Base-by-base conservation (phyloP, 805 yeast species). In the Wickerhamomyces alni region DNA sequence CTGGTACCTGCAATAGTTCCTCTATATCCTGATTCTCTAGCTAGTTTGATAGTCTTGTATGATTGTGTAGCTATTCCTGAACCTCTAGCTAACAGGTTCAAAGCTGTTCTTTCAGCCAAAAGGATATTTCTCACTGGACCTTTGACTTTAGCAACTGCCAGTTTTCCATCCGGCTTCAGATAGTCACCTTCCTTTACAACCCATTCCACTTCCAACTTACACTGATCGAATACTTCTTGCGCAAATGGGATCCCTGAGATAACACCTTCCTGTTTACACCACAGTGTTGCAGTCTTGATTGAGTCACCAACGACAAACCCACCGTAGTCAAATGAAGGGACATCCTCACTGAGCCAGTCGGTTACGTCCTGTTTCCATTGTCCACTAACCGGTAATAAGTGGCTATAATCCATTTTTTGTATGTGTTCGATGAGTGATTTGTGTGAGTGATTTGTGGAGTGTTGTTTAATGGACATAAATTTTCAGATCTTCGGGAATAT, bases 1-100 rank as follows among this genome's bases (percentile, higher is more conserved):
- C 98, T 75, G 1, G 98, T 89, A 7, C 97, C 98, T 0, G 98
- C 97, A 57, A 89, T 87, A 18, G 82, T 72, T 0, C 98, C 98
- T 4, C 65, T 65, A 57, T 78, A 91, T 0, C 94, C 93, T 5
- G 73, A 63, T 31, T 72, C 62, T 40, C 79, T 72, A 1, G 96
- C 96, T 42, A 75, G 59, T 6, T 63, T 55, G 38, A 79, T 65
- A 4, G 89, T 73, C 22, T 65, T 61, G 37, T 66, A 61, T 0
- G 93, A 78, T 43, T 78, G 78, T 0, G 95, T 84, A 9, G 97
- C 95, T 33, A 89, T 74, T 2, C 98, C 98, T 3, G 95, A 82
- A 26, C 87, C 68, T 54, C 98, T 70, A 11, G 95, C 80, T 36
- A 91, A 63, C 35, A 89, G 63, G 57, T 89, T 89, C 53, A 89